Conservation (phyloP, 139 green algal species). For the Desmodesmus armatus region DNA sequence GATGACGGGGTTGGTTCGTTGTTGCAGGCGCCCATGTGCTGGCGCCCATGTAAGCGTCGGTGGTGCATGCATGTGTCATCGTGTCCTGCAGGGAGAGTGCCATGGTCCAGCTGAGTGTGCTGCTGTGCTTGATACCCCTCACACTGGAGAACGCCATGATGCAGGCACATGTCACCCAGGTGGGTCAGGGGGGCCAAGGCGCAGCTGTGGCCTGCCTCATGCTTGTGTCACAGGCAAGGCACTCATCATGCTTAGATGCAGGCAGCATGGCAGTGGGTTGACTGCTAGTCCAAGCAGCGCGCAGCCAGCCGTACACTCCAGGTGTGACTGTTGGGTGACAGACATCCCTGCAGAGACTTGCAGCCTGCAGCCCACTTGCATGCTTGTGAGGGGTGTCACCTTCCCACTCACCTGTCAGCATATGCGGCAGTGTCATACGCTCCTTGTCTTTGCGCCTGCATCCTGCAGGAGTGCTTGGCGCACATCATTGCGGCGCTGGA, state of each 20-base stretch:
- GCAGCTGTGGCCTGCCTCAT: too few species aligned
- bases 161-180: slow-evolving; percentile 57
- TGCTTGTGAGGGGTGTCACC: background rate
- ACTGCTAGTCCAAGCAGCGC: background rate
- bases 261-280: too few species aligned
- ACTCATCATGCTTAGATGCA: too few species aligned
- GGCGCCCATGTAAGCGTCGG: too few species aligned
- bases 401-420: background rate
- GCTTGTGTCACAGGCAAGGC: too few species aligned
- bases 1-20: too few species aligned
- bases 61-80: too few species aligned
- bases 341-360: too few species aligned
- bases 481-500: slow-evolving; percentile 57
- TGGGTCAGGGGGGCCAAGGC: background rate
- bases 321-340: background rate
- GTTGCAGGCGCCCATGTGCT: too few species aligned
- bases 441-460: background rate
- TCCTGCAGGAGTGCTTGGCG: slow-evolving; percentile 45
- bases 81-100: slow-evolving; percentile 36
- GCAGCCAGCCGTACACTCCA: background rate
- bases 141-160: slow-evolving; percentile 69
- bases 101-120: slow-evolving; percentile 76
- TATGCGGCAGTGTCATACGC: background rate
- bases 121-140: slow-evolving; percentile 75
- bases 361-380: too few species aligned